Evolutionary conservation across 1,284 basidiomycete genomes (phyloP).

Genomic region (Golubevia sp.): DNA sequence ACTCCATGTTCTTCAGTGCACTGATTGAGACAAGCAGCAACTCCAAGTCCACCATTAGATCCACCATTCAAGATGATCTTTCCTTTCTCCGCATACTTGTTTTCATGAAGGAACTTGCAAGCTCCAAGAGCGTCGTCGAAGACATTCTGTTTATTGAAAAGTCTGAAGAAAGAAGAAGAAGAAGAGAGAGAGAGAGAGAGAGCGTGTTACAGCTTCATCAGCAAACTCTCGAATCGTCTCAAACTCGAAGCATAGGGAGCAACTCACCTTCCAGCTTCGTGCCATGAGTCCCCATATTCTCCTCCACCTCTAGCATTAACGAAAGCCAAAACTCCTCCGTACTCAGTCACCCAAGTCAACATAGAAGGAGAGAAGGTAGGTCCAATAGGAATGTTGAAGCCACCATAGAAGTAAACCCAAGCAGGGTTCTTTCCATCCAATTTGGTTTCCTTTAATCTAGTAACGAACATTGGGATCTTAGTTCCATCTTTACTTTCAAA

Average conservation of each 20-base stretch:
- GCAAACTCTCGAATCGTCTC: too few relatives aligned
- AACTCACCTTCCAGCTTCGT: conserved; percentile 56
- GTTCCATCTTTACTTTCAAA: conserved; percentile 76
- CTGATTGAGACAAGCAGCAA: conserved; percentile 78
- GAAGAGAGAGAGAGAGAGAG: conserved; percentile 3
- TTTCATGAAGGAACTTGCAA: conserved; percentile 71
- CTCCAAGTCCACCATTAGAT: conserved; percentile 69
- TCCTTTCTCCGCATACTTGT: conserved; percentile 73
- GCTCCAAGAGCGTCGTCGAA: conserved; percentile 72
- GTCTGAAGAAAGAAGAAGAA: neutral
- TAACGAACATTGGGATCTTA: conserved; percentile 82
- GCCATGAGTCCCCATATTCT: conserved; percentile 76
- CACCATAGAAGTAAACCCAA: conserved; percentile 73
- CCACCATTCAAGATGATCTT: conserved; percentile 75
- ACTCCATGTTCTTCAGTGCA: conserved; percentile 78
- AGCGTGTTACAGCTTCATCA: too few relatives aligned
- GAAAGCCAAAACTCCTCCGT: conserved; percentile 75
- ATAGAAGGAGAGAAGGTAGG: conserved; percentile 76
- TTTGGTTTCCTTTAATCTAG: conserved; percentile 73
- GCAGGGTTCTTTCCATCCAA: conserved; percentile 78
- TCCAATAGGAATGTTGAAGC: conserved; percentile 72
- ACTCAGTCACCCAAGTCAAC: conserved; percentile 76
- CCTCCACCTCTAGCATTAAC: conserved; percentile 72
- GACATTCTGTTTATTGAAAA: conserved; percentile 66
- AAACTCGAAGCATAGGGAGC: too few relatives aligned